These are phyloP conservation scores for Solanum sitiens DNA, from an alignment of 257 asterid genomes.

Conservation along the genomic window DNA sequence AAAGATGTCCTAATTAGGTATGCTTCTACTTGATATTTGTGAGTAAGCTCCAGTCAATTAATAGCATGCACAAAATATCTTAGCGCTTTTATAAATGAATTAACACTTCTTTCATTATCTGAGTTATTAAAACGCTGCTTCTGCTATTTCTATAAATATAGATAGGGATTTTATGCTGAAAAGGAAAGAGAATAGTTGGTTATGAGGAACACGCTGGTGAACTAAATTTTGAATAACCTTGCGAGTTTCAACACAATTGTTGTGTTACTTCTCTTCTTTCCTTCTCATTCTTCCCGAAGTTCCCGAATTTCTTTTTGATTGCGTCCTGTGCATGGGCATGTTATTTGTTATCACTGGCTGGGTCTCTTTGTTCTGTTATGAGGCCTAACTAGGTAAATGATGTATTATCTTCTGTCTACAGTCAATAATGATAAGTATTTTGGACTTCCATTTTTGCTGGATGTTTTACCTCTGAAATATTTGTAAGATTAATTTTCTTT, in stretches of 20 bases:
- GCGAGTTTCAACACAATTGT: background rate
- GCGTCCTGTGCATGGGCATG: background rate
- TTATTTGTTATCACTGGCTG: background rate
- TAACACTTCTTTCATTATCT: background rate
- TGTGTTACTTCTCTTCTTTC: background rate
- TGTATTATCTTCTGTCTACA: background rate
- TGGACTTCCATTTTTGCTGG: background rate
- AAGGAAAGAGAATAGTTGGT: background rate
- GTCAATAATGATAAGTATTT: background rate
- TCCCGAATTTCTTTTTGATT: background rate
- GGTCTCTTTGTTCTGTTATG: background rate
- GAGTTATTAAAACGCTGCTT: background rate
- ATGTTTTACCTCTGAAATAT: background rate
- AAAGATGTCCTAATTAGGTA: conserved; percentile 76
- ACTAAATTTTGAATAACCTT: background rate
- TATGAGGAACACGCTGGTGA: background rate
- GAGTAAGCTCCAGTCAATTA: background rate
- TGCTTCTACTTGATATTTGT: background rate
- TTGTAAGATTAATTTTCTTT: conserved; percentile 11
- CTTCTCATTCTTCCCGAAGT: background rate
- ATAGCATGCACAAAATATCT: background rate
- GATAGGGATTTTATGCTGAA: background rate
- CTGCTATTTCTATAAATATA: background rate
- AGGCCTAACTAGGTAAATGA: background rate
- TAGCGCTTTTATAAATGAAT: background rate